Evolutionary conservation across 176 grass and related monocot genomes (phyloP).

Genomic region (Eremochloa ophiuroides): DNA sequence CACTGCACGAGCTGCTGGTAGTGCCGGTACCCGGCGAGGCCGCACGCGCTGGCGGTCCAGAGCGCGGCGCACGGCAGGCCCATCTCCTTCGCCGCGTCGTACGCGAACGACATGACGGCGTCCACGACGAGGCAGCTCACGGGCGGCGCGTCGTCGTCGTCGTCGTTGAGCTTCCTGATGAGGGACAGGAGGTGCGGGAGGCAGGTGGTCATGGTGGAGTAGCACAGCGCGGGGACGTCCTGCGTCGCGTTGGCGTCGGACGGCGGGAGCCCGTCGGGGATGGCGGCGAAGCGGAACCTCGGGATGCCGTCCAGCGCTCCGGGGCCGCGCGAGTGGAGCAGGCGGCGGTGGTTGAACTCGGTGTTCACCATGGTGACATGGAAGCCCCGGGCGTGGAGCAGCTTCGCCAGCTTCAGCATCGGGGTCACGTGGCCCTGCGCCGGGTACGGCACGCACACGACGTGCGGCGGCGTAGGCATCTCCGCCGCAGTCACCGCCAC

Average conservation of each 20-base stretch:
- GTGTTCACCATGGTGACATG: not conserved
- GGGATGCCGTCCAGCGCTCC: not conserved
- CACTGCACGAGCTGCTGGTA: not conserved
- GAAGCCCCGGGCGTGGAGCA: not conserved
- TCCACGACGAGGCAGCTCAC: not conserved
- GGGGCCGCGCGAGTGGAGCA: not conserved
- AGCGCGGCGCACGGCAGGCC: not conserved
- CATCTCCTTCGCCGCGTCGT: not conserved
- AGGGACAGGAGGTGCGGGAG: not conserved
- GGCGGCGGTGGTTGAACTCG: not conserved
- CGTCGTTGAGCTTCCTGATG: not conserved
- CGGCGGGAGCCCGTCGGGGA: not conserved
- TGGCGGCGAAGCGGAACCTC: not conserved
- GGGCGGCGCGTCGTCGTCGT: not conserved
- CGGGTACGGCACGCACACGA: not conserved
- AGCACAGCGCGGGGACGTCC: not conserved
- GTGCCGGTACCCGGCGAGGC: not conserved
- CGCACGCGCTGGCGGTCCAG: not conserved
- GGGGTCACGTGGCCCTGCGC: not conserved
- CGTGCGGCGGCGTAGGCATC: not conserved
- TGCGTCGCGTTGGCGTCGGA: not conserved
- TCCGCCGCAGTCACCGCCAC: too few species aligned
- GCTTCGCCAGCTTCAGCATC: not conserved
- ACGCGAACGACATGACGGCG: not conserved
- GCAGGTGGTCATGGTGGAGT: not conserved